These are phyloP conservation scores for Penicillium samsonianum DNA, from an alignment of 495 filamentous ascomycete species.

Conservation along the genomic window DNA sequence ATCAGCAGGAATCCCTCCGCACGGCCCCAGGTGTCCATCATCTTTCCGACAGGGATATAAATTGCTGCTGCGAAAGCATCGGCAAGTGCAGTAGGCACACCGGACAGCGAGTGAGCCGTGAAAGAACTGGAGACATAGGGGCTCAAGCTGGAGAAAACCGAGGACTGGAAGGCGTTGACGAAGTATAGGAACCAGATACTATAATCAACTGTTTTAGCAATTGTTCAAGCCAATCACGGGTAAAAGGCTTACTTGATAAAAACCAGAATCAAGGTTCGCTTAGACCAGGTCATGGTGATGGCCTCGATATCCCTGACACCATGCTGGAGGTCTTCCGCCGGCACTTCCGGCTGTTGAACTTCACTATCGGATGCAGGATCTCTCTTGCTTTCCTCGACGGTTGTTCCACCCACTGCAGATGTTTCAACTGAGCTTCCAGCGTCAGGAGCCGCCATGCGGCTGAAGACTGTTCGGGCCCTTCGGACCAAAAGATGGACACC, in stretches of 20 bases:
- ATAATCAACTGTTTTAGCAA: neutral
- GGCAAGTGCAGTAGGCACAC: slow-evolving; percentile 29
- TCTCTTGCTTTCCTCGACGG: neutral
- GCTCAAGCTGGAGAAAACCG: slow-evolving; percentile 23
- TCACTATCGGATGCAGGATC: neutral
- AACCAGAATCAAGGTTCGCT: slow-evolving; percentile 26
- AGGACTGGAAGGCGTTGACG: slow-evolving; percentile 27
- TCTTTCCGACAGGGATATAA: slow-evolving; percentile 63
- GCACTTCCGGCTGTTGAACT: neutral
- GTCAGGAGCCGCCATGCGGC: neutral
- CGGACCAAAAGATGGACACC: slow-evolving; percentile 3
- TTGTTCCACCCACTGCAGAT: neutral
- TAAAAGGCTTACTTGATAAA: slow-evolving; percentile 29
- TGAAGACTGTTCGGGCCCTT: slow-evolving; percentile 1
- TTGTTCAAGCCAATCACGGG: too few species aligned
- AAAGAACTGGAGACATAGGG: slow-evolving; percentile 37
- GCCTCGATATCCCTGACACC: slow-evolving; percentile 41
- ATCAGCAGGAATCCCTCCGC: slow-evolving; percentile 50
- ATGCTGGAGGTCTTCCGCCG: slow-evolving; percentile 17
- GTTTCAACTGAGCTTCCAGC: too few species aligned
- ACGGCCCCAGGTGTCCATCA: slow-evolving; percentile 65
- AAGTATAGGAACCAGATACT: slow-evolving; percentile 37
- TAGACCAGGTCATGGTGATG: slow-evolving; percentile 33
- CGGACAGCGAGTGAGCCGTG: slow-evolving; percentile 33
- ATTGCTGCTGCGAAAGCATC: slow-evolving; percentile 57